A percentile compares a stretch with the other conserved stretches of the same genome.
These are phyloP conservation scores for Mycena vitilis DNA, from an alignment of 768 basidiomycete species.

Conservation along the genomic window DNA sequence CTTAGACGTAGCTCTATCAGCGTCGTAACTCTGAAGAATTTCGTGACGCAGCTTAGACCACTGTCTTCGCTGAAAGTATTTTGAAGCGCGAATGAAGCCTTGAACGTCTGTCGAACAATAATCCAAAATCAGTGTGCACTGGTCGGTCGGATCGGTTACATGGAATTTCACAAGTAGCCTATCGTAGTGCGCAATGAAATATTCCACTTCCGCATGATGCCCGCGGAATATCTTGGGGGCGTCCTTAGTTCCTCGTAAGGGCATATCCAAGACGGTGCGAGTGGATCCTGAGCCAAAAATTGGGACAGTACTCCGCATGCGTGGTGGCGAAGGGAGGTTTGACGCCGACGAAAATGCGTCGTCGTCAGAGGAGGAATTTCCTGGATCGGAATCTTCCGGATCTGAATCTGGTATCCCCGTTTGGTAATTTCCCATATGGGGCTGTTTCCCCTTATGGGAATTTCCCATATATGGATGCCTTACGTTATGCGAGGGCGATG, in stretches of 20 bases:
- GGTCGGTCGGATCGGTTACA: too few species aligned
- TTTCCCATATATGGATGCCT: too few species aligned
- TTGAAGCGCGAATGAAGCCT: neutral
- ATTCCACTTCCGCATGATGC: neutral
- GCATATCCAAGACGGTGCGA: neutral
- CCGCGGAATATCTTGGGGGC: neutral
- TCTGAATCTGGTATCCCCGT: too few species aligned
- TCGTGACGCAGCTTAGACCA: constrained; percentile 4
- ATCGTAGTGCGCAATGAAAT: neutral
- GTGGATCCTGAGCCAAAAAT: too few species aligned
- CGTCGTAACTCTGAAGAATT: constrained; percentile 21
- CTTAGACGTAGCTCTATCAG: neutral
- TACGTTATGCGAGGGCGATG: too few species aligned
- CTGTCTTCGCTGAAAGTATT: neutral
- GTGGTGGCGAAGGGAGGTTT: too few species aligned
- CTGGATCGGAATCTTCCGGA: too few species aligned
- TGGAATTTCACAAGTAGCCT: neutral
- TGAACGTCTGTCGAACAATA: neutral
- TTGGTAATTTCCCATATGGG: too few species aligned
- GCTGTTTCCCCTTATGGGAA: too few species aligned
- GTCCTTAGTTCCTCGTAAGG: neutral
- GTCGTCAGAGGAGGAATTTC: too few species aligned
- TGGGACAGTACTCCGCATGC: too few species aligned
- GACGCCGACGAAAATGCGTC: too few species aligned
- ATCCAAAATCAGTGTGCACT: neutral